Base-by-base conservation (phyloP, 768 basidiomycete species). In the Artomyces pyxidatus region DNA sequence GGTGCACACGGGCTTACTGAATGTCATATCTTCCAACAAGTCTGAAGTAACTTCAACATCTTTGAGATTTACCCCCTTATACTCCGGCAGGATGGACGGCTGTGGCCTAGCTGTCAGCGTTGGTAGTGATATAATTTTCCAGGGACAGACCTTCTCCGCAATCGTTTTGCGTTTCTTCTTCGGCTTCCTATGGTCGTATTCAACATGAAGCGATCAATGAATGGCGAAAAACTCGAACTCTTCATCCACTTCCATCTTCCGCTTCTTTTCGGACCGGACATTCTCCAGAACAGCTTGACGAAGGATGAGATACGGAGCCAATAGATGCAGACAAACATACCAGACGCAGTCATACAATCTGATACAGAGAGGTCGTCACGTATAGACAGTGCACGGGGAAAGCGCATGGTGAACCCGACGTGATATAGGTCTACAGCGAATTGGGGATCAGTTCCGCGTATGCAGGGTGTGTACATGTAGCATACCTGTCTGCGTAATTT, bases 341-440 rank as follows among this genome's bases (percentile, higher is more conserved):
- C 79, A 40, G 80, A 73, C 1, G 81, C 81, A 9, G 78, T 71
- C 76, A 85, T 75, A 62, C 87, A 89, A 58, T 91, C 88, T 1
- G 75, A 76, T 37, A 80, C 68, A 28, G 63, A 75, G 17, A 89
- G 71, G 58, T 96, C 92, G 43, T 88, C 87, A 21, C 90, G 78
- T 51, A 94, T 90, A 3, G 66, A 61, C 40, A 90, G 58, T 14
- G 88, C 91, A 49, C 94, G 78, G 39, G 96, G 95, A 61, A 99
- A 99, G 19, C 96, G 83, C 81, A 99, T 85, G 0, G 95, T 98
- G 53, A 84, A 80, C 4, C 84, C 86, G 54, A 92, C 63, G 45
- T 86, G 85, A 58, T 90, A 97, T 57, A 82, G 83, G 56, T 91
- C 93, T 82, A 52, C 55, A 55, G 42, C 21, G n/a, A n/a, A n/a